phyloP scores from a whole-genome alignment of 805 yeast genomes.

The Candida maris region DNA sequence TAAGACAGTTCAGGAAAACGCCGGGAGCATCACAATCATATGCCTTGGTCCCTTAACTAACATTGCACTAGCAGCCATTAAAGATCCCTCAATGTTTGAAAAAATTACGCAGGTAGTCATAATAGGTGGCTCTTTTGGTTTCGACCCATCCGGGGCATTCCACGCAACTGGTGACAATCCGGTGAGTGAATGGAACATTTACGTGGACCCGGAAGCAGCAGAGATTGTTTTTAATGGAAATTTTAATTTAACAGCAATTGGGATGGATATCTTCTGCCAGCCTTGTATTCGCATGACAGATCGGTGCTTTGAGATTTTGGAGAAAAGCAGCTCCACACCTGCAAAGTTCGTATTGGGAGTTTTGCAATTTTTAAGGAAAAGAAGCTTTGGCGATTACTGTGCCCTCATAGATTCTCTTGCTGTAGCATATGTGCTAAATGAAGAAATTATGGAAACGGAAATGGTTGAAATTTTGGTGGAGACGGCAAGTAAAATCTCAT shows the following conservation, averaged over 20 bases:
- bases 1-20: slow-evolving; percentile 16
- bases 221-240: slow-evolving; percentile 20
- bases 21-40: slow-evolving; percentile 17
- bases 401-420: slow-evolving; percentile 28
- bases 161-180: slow-evolving; percentile 31
- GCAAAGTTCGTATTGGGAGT: slow-evolving; percentile 25
- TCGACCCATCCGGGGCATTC: slow-evolving; percentile 20
- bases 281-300: slow-evolving; percentile 23
- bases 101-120: slow-evolving; percentile 23
- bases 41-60: slow-evolving; percentile 27
- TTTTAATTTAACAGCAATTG: slow-evolving; percentile 25
- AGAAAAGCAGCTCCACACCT: slow-evolving; percentile 11
- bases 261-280: slow-evolving; percentile 29
- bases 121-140: slow-evolving; percentile 28
- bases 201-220: slow-evolving; percentile 29
- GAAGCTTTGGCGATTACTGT: slow-evolving; percentile 27
- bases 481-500: slow-evolving; percentile 21
- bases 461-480: slow-evolving; percentile 22
- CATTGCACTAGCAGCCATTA: slow-evolving; percentile 23
- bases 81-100: slow-evolving; percentile 20
- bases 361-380: slow-evolving; percentile 16
- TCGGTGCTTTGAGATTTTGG: slow-evolving; percentile 8
- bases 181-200: slow-evolving; percentile 27
- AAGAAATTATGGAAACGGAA: slow-evolving; percentile 20
- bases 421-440: slow-evolving; percentile 27